Percentiles rank a stretch among this genome's conserved stretches.
These are phyloP conservation scores for Galerina marginata DNA, from an alignment of 768 basidiomycete species.

Conservation along the genomic window DNA sequence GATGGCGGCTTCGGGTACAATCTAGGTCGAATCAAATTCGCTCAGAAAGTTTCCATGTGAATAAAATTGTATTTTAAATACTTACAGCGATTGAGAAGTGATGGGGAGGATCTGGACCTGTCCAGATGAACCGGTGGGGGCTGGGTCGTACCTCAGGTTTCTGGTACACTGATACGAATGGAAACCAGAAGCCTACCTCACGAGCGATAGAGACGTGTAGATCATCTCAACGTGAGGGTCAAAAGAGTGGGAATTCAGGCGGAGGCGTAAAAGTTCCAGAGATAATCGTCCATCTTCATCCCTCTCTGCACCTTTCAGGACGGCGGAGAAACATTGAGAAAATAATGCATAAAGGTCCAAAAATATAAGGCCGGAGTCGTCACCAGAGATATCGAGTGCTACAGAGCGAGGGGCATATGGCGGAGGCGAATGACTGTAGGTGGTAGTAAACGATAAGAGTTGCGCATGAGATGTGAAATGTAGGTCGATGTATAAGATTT, in stretches of 20 bases:
- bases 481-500: constrained; percentile 25
- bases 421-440: constrained; percentile 8
- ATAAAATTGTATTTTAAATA: constrained; percentile 4
- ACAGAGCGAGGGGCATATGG: constrained; percentile 24
- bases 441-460: constrained; percentile 22
- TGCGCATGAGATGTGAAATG: constrained; percentile 25
- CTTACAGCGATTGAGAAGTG: constrained; percentile 67
- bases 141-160: constrained; percentile 27
- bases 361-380: constrained; percentile 21
- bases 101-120: constrained; percentile 64
- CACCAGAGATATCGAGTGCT: constrained; percentile 22
- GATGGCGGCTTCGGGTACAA: constrained; percentile 45
- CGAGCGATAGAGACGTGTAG: constrained; percentile 27
- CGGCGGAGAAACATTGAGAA: constrained; percentile 14
- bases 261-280: constrained; percentile 29
- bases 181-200: constrained; percentile 25
- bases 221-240: constrained; percentile 28
- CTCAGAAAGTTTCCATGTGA: neutral
- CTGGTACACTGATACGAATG: neutral
- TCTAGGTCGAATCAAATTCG: constrained; percentile 32
- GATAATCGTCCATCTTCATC: constrained; percentile 29
- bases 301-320: constrained; percentile 10
- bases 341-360: constrained; percentile 23
- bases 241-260: constrained; percentile 31
- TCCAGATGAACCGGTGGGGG: constrained; percentile 58